Evolutionary conservation across 2,329 filamentous ascomycete genomes (phyloP).

Genomic region (Xylaria arbuscula): DNA sequence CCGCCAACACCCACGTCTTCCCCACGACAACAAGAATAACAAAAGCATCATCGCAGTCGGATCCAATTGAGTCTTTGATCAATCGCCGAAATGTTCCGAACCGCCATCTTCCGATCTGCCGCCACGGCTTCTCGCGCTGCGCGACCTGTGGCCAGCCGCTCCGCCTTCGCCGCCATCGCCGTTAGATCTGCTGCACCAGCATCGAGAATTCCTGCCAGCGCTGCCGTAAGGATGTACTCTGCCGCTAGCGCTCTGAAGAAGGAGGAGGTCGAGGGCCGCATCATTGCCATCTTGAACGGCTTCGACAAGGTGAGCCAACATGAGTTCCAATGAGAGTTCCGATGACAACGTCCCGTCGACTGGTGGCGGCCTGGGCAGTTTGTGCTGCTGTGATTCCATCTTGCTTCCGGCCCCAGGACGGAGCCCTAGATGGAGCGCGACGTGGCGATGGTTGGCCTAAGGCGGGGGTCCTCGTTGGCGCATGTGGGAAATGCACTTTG

Average conservation of each 20-base stretch:
- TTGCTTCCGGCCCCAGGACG: background rate
- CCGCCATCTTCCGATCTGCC: conserved; percentile 83
- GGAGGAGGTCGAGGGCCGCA: conserved; percentile 89
- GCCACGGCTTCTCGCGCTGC: conserved; percentile 67
- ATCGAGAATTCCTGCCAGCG: conserved; percentile 70
- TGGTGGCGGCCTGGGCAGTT: background rate
- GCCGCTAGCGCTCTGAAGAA: conserved; percentile 81
- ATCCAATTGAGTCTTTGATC: conserved; percentile 27
- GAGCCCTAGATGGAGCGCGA: too few species aligned
- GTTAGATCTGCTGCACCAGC: conserved; percentile 55
- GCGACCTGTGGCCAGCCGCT: conserved; percentile 68
- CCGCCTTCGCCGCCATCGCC: conserved; percentile 59
- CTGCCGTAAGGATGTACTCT: conserved; percentile 85
- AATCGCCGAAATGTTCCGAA: conserved; percentile 82
- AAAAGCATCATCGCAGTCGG: background rate
- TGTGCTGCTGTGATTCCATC: background rate
- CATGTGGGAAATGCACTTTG: conserved; percentile 20
- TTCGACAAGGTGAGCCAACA: conserved; percentile 86
- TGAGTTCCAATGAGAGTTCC: conserved; percentile 10
- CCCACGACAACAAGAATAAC: background rate
- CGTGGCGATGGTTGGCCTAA: background rate
- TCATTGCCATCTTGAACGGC: conserved; percentile 91
- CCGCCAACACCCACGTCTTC: background rate
- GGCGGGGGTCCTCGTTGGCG: conserved; percentile 9
- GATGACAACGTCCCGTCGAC: background rate